phyloP scores from a whole-genome alignment of 129 eudicot species.

The carrot (Daucus carota) region DNA sequence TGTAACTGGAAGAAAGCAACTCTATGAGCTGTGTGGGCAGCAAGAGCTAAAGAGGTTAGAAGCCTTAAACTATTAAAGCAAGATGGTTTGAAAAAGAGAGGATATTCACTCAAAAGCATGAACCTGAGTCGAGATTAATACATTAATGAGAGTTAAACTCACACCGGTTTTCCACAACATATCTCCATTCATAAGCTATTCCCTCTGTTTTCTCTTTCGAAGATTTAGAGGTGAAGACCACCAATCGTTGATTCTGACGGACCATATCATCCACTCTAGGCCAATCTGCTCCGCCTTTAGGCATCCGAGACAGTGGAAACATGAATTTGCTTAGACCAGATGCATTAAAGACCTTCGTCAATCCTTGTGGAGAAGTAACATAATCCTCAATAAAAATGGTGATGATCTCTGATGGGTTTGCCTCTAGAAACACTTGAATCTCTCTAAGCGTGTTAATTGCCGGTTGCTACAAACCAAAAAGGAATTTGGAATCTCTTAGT shows the following conservation, averaged over 20 bases:
- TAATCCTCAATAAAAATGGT: conserved; percentile 31
- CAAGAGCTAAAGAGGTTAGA: background rate
- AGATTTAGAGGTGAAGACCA: conserved; percentile 21
- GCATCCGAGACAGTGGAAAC: conserved; percentile 31
- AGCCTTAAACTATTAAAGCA: background rate
- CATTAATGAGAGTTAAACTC: conserved; percentile 6
- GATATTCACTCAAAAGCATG: background rate
- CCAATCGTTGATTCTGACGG: conserved; percentile 22
- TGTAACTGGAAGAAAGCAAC: background rate
- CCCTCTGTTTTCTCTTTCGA: conserved; percentile 24
- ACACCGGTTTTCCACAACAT: conserved; percentile 31
- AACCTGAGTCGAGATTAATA: background rate
- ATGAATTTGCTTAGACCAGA: conserved; percentile 22
- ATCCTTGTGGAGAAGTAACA: conserved; percentile 26
- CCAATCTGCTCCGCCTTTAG: conserved; percentile 25
- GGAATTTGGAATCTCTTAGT: background rate
- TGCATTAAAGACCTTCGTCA: conserved; percentile 29
- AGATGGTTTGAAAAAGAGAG: background rate
- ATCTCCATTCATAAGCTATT: conserved; percentile 29
- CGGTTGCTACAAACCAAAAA: conserved; percentile 3
- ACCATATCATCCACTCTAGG: conserved; percentile 34
- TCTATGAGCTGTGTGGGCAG: background rate
- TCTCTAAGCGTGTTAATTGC: conserved; percentile 12
- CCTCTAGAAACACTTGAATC: conserved; percentile 16
- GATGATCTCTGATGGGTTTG: conserved; percentile 24